Conservation (phyloP, 1,284 basidiomycete genomes). For the Pseudozyma thailandica region DNA sequence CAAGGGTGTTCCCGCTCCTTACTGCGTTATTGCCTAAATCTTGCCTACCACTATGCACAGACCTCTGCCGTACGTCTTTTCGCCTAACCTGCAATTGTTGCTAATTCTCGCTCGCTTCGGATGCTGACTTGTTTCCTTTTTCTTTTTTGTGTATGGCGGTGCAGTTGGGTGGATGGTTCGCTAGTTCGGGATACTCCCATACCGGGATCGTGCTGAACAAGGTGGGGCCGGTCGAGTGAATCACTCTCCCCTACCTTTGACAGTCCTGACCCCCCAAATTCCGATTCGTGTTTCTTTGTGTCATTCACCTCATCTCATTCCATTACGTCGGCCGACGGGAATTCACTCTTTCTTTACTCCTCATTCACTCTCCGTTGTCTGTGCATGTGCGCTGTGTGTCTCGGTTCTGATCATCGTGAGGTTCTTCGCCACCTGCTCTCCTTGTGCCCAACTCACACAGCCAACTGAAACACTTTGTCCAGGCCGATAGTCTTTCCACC, state of each 20-base stretch:
- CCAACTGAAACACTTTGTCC: too few relatives aligned
- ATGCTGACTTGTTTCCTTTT: not conserved
- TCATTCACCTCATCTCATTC: not conserved
- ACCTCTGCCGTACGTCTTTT: slow-evolving; percentile 10
- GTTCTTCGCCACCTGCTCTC: too few relatives aligned
- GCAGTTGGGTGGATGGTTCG: slow-evolving; percentile 6
- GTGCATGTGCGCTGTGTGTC: too few relatives aligned
- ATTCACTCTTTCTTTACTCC: not conserved
- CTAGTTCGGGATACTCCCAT: not conserved
- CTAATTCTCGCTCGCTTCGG: not conserved
- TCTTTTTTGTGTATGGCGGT: not conserved
- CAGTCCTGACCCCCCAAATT: not conserved
- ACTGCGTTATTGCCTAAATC: slow-evolving; percentile 9
- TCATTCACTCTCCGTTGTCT: not conserved
- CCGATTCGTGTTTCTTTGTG: not conserved
- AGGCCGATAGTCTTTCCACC: too few relatives aligned
- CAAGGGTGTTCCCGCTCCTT: not conserved
- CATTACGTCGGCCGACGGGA: slow-evolving; percentile 9
- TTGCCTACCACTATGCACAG: not conserved
- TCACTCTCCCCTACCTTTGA: not conserved
- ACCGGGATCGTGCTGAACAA: not conserved
- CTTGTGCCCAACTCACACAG: too few relatives aligned
- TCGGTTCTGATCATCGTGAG: too few relatives aligned
- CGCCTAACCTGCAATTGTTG: not conserved
- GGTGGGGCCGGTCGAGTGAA: slow-evolving; percentile 5